Evolutionary conservation across 495 filamentous ascomycete species (phyloP), one percentile per base, ranked within the genome.

Genomic region (Penicillium coffeae): DNA sequence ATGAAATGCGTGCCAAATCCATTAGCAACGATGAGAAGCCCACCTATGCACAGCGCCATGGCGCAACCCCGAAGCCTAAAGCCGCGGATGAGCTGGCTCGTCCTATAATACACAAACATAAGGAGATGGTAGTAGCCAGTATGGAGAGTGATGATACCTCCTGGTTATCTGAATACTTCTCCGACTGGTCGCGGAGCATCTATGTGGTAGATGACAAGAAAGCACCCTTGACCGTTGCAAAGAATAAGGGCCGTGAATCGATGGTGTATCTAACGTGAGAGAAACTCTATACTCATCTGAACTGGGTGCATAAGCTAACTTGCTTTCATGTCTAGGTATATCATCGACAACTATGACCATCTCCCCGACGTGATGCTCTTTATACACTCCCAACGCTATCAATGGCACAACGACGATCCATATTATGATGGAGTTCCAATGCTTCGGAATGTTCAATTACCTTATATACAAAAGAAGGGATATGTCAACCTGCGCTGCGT

Each of bases 401-500:
- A 82, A 60, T 86, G 83, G 83, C 84, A 87, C 58, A 78, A 80
- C 51, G 71, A 76, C 46, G 71, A 74, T 32, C 73, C 70, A 12
- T 74, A 73, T 54, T 73, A 74, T 52, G 73, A 76, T 45, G 70
- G 71, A 0, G 67, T 74, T 15, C 69, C 71, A 0, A 71, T 76
- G 54, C 68, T 86, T 7, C 67, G 61, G 25, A 72, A 74, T 38
- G 74, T 85, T 50, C 78, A 79, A 44, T 48, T 80, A 2, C 63
- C 74, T 1, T 78, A 85, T 54, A 66, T 85, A 27, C 70, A 70
- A 42, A 55, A 71, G 48, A 62, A 71, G 42, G 82, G 83, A 38
- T 86, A 85, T 53, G 79, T 79, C 38, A 86, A 84, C 50, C 66
- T 85, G n/a, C 82, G 82, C 45, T 87, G 83, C 59, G 77, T 70